A percentile compares a stretch with the other conserved stretches of the same genome.
Evolutionary conservation across 176 grass and related monocot species (phyloP).

Genomic region (Aechmea fasciata): DNA sequence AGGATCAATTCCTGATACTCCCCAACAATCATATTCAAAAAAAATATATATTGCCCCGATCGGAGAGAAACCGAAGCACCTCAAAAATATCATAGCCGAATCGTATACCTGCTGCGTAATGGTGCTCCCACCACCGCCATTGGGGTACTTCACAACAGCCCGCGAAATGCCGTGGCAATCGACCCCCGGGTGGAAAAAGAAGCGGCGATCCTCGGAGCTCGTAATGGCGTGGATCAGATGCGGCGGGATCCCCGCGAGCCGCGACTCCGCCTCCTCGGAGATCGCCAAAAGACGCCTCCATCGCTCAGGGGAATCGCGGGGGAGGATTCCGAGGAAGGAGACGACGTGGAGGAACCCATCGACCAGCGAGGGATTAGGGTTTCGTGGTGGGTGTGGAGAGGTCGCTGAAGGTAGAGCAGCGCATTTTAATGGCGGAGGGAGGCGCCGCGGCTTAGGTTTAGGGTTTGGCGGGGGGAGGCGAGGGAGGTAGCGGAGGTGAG

Average conservation of each 20-base stretch:
- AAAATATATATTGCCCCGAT: not conserved
- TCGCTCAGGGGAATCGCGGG: not conserved
- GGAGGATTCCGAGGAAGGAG: not conserved
- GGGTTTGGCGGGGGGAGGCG: not conserved
- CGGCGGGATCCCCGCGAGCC: not conserved
- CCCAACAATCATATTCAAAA: not conserved
- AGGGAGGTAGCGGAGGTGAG: not conserved
- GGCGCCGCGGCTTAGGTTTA: not conserved
- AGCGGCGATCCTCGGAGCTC: conserved; percentile 1
- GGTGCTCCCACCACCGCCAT: conserved; percentile 9
- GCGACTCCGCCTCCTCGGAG: conserved; percentile 8
- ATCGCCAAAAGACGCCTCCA: not conserved
- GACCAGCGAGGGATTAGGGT: not conserved
- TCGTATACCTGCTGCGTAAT: conserved; percentile 4
- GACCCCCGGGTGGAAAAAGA: conserved; percentile 5
- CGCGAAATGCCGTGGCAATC: conserved; percentile 6
- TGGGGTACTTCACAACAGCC: not conserved
- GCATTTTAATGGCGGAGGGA: not conserved
- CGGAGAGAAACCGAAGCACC: not conserved
- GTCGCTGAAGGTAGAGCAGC: not conserved
- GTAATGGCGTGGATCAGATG: conserved; percentile 6
- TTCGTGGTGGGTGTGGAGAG: not conserved
- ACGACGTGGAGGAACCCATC: not conserved
- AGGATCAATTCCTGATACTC: not conserved
- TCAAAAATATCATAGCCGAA: not conserved